A percentile compares a stretch with the other conserved stretches of the same genome.
These are phyloP conservation scores for Trichoderma harzianum DNA, from an alignment of 2,329 filamentous ascomycete species.

Conservation along the genomic window DNA sequence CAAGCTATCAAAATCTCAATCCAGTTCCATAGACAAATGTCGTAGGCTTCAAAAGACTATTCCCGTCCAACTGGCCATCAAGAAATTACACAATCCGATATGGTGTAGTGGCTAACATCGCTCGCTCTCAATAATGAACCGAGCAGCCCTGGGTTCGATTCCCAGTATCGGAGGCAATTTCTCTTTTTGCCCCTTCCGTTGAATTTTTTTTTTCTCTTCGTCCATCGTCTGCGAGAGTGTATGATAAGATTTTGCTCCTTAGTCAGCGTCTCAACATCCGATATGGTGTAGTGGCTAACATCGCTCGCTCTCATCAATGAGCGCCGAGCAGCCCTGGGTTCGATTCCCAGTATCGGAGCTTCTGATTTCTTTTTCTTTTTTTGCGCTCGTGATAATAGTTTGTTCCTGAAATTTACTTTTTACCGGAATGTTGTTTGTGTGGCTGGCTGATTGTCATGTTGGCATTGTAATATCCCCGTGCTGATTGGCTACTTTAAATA, in stretches of 20 bases:
- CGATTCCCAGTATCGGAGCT: conserved; percentile 22
- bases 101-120: conserved; percentile 38
- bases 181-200: background rate
- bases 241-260: background rate
- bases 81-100: conserved; percentile 26
- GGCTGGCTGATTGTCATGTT: background rate
- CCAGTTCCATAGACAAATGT: no score
- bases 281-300: conserved; percentile 38
- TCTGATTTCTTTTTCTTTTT: background rate
- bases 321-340: conserved; percentile 21
- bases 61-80: background rate
- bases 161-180: conserved; percentile 31
- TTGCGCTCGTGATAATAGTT: background rate
- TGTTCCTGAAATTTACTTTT: background rate
- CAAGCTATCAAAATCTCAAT: background rate
- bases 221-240: background rate
- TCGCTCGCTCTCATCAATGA: conserved; percentile 28
- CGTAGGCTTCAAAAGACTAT: background rate
- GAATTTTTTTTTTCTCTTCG: background rate
- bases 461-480: background rate
- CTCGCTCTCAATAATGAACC: conserved; percentile 31
- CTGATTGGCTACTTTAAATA: background rate
- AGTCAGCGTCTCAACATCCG: conserved; percentile 23
- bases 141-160: conserved; percentile 37
- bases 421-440: background rate